Percentiles rank a stretch among this genome's conserved stretches.
These are phyloP conservation scores for Trametes punicea DNA, from an alignment of 768 basidiomycete genomes.

Conservation along the genomic window DNA sequence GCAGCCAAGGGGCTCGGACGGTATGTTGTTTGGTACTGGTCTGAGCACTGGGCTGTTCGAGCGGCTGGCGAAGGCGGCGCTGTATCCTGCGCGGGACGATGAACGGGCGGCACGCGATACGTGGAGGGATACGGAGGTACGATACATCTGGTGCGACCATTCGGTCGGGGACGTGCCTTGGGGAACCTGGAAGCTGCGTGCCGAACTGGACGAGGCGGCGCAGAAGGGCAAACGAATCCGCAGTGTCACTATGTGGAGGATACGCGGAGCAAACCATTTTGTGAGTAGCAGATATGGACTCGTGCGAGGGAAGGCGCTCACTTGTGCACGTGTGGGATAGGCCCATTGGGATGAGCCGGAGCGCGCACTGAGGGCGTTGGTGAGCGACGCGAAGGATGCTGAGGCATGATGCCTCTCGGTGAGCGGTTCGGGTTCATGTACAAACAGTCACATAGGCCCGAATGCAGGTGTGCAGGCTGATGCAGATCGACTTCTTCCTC, in stretches of 20 bases:
- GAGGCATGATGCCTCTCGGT: background rate
- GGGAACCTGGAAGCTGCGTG: conserved; percentile 11
- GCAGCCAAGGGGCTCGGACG: background rate
- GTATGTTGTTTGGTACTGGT: background rate
- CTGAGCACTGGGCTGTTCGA: background rate
- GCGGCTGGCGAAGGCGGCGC: background rate
- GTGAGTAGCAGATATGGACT: background rate
- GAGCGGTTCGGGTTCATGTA: no score
- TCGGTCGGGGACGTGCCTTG: conserved; percentile 13
- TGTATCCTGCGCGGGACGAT: background rate
- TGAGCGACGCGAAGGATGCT: background rate
- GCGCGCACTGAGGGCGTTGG: background rate
- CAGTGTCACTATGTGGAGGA: background rate
- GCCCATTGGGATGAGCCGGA: background rate
- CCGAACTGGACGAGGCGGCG: conserved; percentile 7
- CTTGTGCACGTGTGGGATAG: background rate
- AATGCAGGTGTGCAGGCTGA: no score
- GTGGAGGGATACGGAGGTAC: background rate
- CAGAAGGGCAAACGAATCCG: background rate
- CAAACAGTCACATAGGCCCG: no score
- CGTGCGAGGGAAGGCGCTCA: background rate
- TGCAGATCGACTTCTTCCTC: no score
- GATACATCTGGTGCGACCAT: background rate
- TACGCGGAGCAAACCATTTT: background rate
- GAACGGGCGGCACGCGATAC: background rate